Base-by-base conservation (phyloP, 805 yeast species). In the Dipodascus geniculatus region DNA sequence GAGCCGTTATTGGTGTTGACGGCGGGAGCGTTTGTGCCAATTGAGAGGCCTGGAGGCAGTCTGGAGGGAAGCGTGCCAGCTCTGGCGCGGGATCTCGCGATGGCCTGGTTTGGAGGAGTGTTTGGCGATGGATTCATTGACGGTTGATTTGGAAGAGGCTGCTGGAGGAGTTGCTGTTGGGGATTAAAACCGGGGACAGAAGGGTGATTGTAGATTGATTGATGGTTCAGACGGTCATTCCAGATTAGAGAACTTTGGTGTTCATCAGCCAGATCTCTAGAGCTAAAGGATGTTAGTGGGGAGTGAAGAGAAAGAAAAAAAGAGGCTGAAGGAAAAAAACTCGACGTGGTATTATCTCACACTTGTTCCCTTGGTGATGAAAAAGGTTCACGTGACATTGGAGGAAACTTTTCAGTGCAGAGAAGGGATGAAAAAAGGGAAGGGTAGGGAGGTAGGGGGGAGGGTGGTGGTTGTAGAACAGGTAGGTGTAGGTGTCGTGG, bases 61-160 rank as follows among this genome's bases (percentile, higher is more conserved):
- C 83, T 70, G 20, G 89, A 81, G 6, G 93, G 91, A 50, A 86
- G 69, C 14, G 95, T 86, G 1, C 93, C 93, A 1, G 93, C 85
- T 58, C 95, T 75, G 48, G 85, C 80, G 57, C 93, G 75, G 16
- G 79, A 72, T 60, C 80, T 70, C 52, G 71, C 65, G n/a, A 16
- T 47, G 16, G 31, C 49, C n/a, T 47, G 49, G n/a, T 22, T 22
- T 48, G 48, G 42, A 51, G 14, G 48, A 9, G 31, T 4, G 9
- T 9, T 23, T 47, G 48, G 16, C 9, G 48, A 42, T 38, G 44
- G 44, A 11, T 38, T 38, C 19, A n/a, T 11, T 9, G 20, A 17
- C 14, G 20, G 20, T n/a, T 9, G 44, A 11, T 14, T 38, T 38
- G 44, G 20, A 8, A 8, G 35, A 28, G 35, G 35, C 35, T 8